Evolutionary conservation across 2,329 filamentous ascomycete species (phyloP).

Genomic region (Epicoccum nigrum): DNA sequence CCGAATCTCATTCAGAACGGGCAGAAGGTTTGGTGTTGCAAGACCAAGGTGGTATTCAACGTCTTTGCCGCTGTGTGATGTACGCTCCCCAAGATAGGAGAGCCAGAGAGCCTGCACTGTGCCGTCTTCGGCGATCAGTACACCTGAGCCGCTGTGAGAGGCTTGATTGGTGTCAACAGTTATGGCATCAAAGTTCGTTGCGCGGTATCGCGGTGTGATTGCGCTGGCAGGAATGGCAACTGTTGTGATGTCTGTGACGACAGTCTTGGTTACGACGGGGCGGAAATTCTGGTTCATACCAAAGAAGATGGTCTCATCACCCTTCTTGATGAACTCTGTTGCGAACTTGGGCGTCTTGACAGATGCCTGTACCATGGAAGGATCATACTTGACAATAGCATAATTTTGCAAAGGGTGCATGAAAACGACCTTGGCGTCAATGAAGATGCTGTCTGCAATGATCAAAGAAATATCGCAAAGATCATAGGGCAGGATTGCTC

Average conservation of each 20-base stretch:
- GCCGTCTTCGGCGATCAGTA: slow-evolving; percentile 86
- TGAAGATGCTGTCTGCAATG: slow-evolving; percentile 93
- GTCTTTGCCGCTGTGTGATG: slow-evolving; percentile 78
- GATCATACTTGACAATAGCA: slow-evolving; percentile 92
- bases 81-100: slow-evolving; percentile 92
- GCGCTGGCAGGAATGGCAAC: slow-evolving; percentile 95
- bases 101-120: slow-evolving; percentile 96
- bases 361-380: slow-evolving; percentile 88
- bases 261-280: slow-evolving; percentile 91
- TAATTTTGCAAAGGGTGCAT: slow-evolving; percentile 97
- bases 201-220: slow-evolving; percentile 88
- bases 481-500: slow-evolving; percentile 94
- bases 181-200: slow-evolving; percentile 94
- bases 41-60: slow-evolving; percentile 96
- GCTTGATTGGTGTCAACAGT: slow-evolving; percentile 94
- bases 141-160: slow-evolving; percentile 90
- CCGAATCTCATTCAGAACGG: slow-evolving; percentile 87
- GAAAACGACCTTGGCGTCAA: slow-evolving; percentile 93
- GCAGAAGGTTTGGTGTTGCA: slow-evolving; percentile 84
- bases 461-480: slow-evolving; percentile 96
- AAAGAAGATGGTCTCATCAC: slow-evolving; percentile 92
- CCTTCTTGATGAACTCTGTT: slow-evolving; percentile 83
- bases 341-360: slow-evolving; percentile 88
- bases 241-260: slow-evolving; percentile 95
- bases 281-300: slow-evolving; percentile 97